These are phyloP conservation scores for Emmonsiellopsis sp. DNA, from an alignment of 2,329 filamentous ascomycete species.

Conservation along the genomic window DNA sequence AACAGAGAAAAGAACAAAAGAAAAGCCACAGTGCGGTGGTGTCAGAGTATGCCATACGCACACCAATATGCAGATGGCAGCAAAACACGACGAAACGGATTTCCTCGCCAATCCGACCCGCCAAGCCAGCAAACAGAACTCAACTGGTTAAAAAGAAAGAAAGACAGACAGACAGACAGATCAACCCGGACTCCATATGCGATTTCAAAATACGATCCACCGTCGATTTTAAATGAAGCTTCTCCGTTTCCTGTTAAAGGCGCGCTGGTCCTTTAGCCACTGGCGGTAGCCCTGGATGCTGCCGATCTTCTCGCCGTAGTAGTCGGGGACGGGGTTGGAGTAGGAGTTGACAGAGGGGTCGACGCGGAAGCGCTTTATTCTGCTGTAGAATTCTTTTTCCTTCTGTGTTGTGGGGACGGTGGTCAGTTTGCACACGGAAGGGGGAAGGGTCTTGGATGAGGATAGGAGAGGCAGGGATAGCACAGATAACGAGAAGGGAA, in stretches of 20 bases:
- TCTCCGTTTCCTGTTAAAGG: conserved; percentile 82
- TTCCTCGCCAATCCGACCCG: too few species aligned
- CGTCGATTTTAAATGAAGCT: conserved; percentile 22
- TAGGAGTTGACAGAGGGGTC: conserved; percentile 84
- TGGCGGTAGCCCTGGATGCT: conserved; percentile 84
- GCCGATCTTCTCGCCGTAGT: conserved; percentile 97
- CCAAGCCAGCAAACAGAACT: too few species aligned
- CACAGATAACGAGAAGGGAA: conserved; percentile 11
- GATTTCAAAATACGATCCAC: background rate
- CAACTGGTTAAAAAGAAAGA: too few species aligned
- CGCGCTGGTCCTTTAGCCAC: conserved; percentile 95
- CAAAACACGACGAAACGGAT: too few species aligned
- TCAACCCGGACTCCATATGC: too few species aligned
- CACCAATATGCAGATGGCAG: too few species aligned
- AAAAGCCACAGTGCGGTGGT: too few species aligned
- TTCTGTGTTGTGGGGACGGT: conserved; percentile 44
- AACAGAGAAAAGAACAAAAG: too few species aligned
- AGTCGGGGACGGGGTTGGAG: conserved; percentile 89
- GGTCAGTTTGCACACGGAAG: background rate
- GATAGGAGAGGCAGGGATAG: background rate
- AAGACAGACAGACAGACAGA: too few species aligned
- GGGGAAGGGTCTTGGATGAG: too few species aligned
- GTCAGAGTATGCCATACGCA: too few species aligned
- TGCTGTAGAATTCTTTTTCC: conserved; percentile 85
- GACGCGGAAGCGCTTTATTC: conserved; percentile 85